These are phyloP conservation scores for Saitozyma podzolica DNA, from an alignment of 768 basidiomycete species.

Conservation along the genomic window DNA sequence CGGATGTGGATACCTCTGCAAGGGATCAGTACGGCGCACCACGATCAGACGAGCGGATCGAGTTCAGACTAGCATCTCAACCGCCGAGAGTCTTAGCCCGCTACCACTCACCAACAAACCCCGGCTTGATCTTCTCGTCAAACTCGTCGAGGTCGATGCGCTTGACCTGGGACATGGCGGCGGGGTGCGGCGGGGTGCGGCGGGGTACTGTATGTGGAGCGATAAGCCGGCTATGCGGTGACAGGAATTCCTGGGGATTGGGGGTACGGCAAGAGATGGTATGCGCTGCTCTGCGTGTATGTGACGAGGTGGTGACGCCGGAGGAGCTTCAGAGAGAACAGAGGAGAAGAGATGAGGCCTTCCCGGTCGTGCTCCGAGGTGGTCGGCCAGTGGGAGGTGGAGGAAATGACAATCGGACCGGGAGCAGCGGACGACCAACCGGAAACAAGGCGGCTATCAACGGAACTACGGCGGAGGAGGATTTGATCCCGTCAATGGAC, in stretches of 20 bases:
- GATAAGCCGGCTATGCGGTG: neutral
- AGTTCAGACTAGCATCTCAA: neutral
- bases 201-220: neutral
- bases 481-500: neutral
- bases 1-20: slow-evolving; percentile 82
- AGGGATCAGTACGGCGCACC: neutral
- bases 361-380: neutral
- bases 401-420: no score
- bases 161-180: slow-evolving; percentile 7
- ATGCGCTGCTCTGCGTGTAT: neutral
- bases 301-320: no score
- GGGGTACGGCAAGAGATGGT: neutral
- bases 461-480: neutral
- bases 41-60: neutral
- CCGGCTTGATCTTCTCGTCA: slow-evolving; percentile 13
- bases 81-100: neutral
- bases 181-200: no score
- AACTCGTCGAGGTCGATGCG: slow-evolving; percentile 16
- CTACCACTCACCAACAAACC: slow-evolving; percentile 11
- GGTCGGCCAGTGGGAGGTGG: neutral
- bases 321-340: neutral
- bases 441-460: neutral
- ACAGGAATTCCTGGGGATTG: neutral
- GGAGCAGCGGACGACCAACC: neutral
- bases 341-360: neutral